A percentile compares a stretch with the other conserved stretches of the same genome.
Evolutionary conservation across 2,329 filamentous ascomycete species (phyloP).

Genomic region (Penicillium paneum): DNA sequence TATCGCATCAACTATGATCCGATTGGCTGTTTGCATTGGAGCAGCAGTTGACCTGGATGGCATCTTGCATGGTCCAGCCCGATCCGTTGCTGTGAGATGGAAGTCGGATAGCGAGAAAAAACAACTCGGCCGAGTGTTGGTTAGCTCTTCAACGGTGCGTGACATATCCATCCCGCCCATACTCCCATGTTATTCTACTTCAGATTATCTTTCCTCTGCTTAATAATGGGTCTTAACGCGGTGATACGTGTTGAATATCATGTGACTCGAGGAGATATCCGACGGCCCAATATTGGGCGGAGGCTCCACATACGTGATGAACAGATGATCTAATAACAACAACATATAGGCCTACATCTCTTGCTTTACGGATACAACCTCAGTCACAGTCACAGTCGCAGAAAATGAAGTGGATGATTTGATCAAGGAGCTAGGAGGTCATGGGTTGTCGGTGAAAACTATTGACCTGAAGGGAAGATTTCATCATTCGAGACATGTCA

Average conservation of each 20-base stretch:
- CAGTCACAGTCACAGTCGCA: background rate
- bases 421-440: background rate
- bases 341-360: background rate
- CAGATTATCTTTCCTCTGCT: background rate
- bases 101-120: background rate
- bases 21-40: background rate
- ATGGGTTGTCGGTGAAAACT: background rate
- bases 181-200: no score
- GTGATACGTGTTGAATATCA: no score
- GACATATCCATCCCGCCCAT: background rate
- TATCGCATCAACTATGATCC: background rate
- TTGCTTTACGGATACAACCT: background rate
- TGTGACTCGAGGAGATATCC: no score
- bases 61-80: background rate
- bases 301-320: no score
- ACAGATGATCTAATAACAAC: background rate
- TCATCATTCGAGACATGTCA: background rate
- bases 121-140: background rate
- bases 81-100: background rate
- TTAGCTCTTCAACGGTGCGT: background rate
- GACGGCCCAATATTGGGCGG: no score
- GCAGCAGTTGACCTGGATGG: background rate
- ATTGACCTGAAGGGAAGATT: background rate
- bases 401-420: background rate
- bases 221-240: background rate